Base-by-base conservation (phyloP, 1,284 basidiomycete genomes). In the Pseudozyma tsukubaensis region DNA sequence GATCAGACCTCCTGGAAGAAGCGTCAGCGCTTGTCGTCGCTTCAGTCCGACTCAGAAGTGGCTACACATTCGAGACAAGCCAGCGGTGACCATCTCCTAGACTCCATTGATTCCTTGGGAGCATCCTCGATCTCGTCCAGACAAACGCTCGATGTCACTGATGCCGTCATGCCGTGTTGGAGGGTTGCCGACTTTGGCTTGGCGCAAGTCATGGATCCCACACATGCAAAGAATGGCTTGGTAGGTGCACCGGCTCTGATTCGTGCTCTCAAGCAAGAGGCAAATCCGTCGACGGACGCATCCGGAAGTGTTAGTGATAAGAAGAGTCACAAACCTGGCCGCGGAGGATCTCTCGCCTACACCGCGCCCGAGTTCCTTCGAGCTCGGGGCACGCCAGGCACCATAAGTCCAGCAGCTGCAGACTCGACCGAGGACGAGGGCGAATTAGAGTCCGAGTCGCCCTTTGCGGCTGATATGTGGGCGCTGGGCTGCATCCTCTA, bases 181-280 rank as follows among this genome's bases (percentile, higher is more conserved):
- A 73, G 82, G 29, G 55, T 95, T 40, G 87, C 88, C 48, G 93
- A 95, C 85, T 95, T 95, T 85, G 93, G 93, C 53, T 88, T 94
- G 86, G 88, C 92, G 29, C 65, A 65, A 42, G 39, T 52, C 18
- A 35, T 74, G 21, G 61, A 65, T 19, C 57, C 54, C 6, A 18
- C 14, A 1, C 56, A 66, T 5, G 37, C 42, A 42, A 63, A 57
- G 43, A 21, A 42, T 11, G 56, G 54, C 32, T 42, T 42, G 5
- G 14, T 51, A 10, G 59, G 55, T 12, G 48, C 66, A 43, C 40
- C 72, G 9, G 62, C 61, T 16, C 50, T 74, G 9, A 49, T 66
- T 14, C 61, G 72, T n/a, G 66, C 72, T 13, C 62, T 74, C 50
- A 74, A 66, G 50, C 54, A 71, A n/a, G 61, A 60, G 42, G 50